Evolutionary conservation across 192 early-diverging fungal species (phyloP), one percentile per base, ranked within the genome.

Genomic region (Allomyces macrogynus): DNA sequence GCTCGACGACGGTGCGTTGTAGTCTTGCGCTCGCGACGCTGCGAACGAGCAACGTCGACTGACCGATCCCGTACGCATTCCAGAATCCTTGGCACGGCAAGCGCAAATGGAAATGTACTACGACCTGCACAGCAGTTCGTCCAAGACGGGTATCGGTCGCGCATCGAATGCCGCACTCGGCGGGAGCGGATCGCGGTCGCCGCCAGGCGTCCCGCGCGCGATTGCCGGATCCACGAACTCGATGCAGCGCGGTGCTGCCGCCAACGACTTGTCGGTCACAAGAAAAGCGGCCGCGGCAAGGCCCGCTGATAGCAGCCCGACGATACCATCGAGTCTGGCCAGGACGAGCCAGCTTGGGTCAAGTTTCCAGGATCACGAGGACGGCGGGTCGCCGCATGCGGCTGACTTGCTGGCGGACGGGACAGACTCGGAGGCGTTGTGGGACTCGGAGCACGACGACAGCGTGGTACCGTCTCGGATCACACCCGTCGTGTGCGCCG

Each of bases 61-160:
- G 32, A 40, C 32, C 7, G 32, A 40, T 0, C 32, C 20, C 22
- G 61, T 23, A 3, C 22, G 23, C 61, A 8, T 20, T 20, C 10
- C 24, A 24, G 23, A 63, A 5, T 4, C 32, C 22, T 27, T 43
- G 18, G 44, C 57, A 60, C 18, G 70, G 66, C 23, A 64, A 64
- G 32, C 32, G 65, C 23, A 71, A 67, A 62, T 66, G 9, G 67
- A 71, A 24, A 68, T 64, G 16, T 65, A 61, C 10, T 54, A 67
- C n/a, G 63, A 68, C 23, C 67, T 64, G 16, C 70, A 67, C 67
- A 54, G 62, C 43, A 25, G 24, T 10, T 61, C 63, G 0, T 65
- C 23, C 27, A 63, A 42, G 32, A n/a, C 24, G 14, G 62, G n/a
- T 0, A 63, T 43, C 10, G 65, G 26, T 14, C 14, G 18, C 32